Conservation (phyloP, 352 stramenopile species). For the Phytophthora fragariae region DNA sequence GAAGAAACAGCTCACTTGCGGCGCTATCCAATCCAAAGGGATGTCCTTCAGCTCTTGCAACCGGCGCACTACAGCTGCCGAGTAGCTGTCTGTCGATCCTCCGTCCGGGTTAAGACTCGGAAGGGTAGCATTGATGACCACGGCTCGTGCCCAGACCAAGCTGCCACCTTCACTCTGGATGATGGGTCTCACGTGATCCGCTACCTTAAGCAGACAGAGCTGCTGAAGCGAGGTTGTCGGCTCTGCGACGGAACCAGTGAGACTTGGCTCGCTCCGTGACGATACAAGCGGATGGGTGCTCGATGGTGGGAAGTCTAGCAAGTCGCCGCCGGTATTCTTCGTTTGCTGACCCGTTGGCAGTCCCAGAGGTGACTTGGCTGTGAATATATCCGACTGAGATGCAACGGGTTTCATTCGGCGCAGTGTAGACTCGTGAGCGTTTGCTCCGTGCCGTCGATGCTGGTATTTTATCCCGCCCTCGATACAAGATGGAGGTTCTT, state of each 20-base stretch:
- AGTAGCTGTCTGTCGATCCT: constrained; percentile 27
- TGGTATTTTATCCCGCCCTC: constrained; percentile 31
- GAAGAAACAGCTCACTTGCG: constrained; percentile 81
- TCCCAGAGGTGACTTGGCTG: constrained; percentile 30
- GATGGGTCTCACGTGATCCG: constrained; percentile 51
- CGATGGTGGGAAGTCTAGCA: neutral
- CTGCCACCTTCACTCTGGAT: constrained; percentile 60
- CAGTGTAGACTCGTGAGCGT: constrained; percentile 25
- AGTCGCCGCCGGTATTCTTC: neutral
- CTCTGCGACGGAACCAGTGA: constrained; percentile 31
- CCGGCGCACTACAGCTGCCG: constrained; percentile 43
- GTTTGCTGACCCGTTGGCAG: neutral
- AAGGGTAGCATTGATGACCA: constrained; percentile 52
- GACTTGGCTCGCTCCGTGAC: constrained; percentile 49
- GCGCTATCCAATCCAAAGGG: constrained; percentile 70
- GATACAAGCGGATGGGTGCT: constrained; percentile 26
- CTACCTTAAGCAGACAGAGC: constrained; percentile 62
- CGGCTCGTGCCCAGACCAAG: constrained; percentile 72
- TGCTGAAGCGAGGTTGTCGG: constrained; percentile 48
- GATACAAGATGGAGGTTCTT: constrained; percentile 22
- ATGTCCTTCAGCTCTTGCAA: constrained; percentile 51
- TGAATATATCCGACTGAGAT: constrained; percentile 42
- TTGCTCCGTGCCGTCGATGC: constrained; percentile 28
- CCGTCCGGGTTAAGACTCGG: constrained; percentile 9
- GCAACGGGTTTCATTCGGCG: constrained; percentile 38